Percentiles rank a stretch among this genome's conserved stretches.
These are phyloP conservation scores for Fusarium veterinarium DNA, from an alignment of 2,329 filamentous ascomycete species.

Conservation along the genomic window DNA sequence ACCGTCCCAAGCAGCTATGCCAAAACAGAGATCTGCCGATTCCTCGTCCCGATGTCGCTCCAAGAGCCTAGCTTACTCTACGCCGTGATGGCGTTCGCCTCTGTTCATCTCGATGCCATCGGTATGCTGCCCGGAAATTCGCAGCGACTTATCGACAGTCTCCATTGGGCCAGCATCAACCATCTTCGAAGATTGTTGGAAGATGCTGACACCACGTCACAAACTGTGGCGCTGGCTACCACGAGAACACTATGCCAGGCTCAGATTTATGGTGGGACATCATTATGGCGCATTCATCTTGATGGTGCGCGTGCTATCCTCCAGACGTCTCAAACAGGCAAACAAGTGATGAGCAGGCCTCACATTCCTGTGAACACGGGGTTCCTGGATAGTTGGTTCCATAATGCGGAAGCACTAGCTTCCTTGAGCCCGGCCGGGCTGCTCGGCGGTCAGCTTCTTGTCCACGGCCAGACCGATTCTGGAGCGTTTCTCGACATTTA, in stretches of 20 bases:
- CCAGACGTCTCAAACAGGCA: neutral
- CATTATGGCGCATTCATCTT: conserved; percentile 26
- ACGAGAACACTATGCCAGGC: conserved; percentile 28
- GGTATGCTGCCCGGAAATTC: neutral
- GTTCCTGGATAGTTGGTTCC: conserved; percentile 32
- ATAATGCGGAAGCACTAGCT: conserved; percentile 30
- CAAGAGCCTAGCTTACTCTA: conserved; percentile 28
- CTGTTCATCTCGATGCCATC: conserved; percentile 18
- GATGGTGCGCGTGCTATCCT: conserved; percentile 29
- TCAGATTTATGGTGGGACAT: conserved; percentile 28
- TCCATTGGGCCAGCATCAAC: conserved; percentile 16
- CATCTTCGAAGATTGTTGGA: conserved; percentile 7
- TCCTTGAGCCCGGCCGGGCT: conserved; percentile 23
- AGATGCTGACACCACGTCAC: neutral
- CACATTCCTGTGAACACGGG: neutral
- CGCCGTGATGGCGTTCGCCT: conserved; percentile 28
- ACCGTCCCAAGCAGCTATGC: conserved; percentile 31
- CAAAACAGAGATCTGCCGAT: conserved; percentile 24
- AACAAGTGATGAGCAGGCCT: rapidly evolving
- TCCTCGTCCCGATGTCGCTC: conserved; percentile 28
- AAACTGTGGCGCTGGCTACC: conserved; percentile 23
- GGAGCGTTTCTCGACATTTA: conserved; percentile 19
- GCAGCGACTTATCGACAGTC: conserved; percentile 3
- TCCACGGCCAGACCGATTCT: neutral
- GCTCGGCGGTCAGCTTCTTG: neutral